Conservation (phyloP, 2,329 filamentous ascomycete genomes). For the Penicillium sp. region DNA sequence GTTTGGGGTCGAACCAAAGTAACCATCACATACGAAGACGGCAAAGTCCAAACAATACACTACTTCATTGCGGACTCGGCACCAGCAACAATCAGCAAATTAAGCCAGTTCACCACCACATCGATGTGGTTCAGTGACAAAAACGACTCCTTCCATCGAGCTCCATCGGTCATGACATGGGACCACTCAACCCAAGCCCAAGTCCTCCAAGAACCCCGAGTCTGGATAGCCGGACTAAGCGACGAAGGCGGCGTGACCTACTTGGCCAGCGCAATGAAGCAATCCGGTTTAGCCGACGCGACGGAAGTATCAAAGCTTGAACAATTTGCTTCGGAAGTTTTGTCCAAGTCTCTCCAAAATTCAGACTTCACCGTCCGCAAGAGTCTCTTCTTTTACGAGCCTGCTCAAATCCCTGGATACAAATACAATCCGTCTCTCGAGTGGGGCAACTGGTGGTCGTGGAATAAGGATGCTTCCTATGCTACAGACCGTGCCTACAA, state of each 20-base stretch:
- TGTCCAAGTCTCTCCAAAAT: not conserved
- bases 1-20: not conserved
- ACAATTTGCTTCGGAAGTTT: not conserved
- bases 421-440: not conserved
- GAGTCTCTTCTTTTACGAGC: not conserved
- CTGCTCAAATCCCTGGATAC: not conserved
- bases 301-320: not conserved
- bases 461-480: conserved; percentile 32
- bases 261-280: not conserved
- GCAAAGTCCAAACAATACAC: not conserved
- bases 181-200: not conserved
- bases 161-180: not conserved
- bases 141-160: not conserved
- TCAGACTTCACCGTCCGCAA: not conserved
- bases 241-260: not conserved
- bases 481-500: conserved; percentile 55
- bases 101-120: not conserved
- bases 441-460: not conserved
- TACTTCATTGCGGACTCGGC: not conserved
- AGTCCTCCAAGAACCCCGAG: not conserved
- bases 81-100: not conserved
- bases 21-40: not conserved
- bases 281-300: not conserved
- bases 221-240: not conserved
- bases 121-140: not conserved